Evolutionary conservation across 2,329 filamentous ascomycete genomes (phyloP).

Genomic region (Elsinoe australis): DNA sequence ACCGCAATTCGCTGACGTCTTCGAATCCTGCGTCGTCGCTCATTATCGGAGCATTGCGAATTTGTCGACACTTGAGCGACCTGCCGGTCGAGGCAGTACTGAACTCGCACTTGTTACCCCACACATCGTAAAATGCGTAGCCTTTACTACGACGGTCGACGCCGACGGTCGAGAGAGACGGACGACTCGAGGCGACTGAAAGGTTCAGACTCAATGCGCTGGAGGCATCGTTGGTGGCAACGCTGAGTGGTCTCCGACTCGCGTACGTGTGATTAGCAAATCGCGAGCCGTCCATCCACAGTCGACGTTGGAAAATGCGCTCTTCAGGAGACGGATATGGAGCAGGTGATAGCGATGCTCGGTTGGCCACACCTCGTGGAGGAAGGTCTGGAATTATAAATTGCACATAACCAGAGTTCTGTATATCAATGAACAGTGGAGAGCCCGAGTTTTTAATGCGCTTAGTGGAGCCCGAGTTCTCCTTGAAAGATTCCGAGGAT

Average conservation of each 20-base stretch:
- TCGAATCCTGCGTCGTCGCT: constrained; percentile 44
- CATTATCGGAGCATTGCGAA: constrained; percentile 21
- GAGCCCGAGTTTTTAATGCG: constrained; percentile 33
- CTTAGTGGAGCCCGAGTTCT: constrained; percentile 25
- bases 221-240: background rate
- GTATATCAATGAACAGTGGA: constrained; percentile 48
- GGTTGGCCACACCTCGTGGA: constrained; percentile 25
- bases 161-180: constrained; percentile 24
- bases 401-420: constrained; percentile 52
- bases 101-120: constrained; percentile 83
- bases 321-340: constrained; percentile 25
- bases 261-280: constrained; percentile 34
- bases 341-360: constrained; percentile 20
- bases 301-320: constrained; percentile 37
- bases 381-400: constrained; percentile 40
- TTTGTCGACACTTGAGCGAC: constrained; percentile 27
- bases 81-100: constrained; percentile 67
- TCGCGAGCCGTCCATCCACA: constrained; percentile 43
- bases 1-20: constrained; percentile 74
- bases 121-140: constrained; percentile 76
- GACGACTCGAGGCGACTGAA: constrained; percentile 3
- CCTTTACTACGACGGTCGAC: constrained; percentile 47
- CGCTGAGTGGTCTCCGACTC: constrained; percentile 30
- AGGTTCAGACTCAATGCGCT: background rate
- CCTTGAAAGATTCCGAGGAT: constrained; percentile 35